phyloP scores from a whole-genome alignment of 306 rosid species.

The Potentilla sterilis region DNA sequence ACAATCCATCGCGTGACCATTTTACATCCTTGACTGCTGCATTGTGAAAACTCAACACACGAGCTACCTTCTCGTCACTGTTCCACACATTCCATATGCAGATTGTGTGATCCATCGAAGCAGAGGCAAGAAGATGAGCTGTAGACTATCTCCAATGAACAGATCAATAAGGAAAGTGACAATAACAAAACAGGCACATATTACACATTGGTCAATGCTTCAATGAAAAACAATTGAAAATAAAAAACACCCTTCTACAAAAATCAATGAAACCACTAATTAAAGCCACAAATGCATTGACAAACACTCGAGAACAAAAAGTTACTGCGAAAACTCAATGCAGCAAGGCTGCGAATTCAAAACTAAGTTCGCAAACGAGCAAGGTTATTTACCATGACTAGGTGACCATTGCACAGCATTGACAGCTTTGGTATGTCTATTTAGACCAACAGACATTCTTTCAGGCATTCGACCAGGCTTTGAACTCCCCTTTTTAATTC shows the following conservation, averaged over 20 bases:
- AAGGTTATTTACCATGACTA: constrained; percentile 49
- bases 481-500: constrained; percentile 40
- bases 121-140: constrained; percentile 99
- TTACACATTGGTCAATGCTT: constrained; percentile 12
- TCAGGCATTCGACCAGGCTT: constrained; percentile 36
- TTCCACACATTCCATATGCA: constrained; percentile 91
- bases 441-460: constrained; percentile 44
- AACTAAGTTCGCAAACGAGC: not conserved
- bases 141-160: constrained; percentile 65
- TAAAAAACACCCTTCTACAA: constrained; percentile 7
- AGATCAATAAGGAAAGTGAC: constrained; percentile 40
- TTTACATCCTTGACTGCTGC: constrained; percentile 80
- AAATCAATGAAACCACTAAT: not conserved
- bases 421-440: constrained; percentile 64
- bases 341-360: not conserved
- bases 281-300: not conserved
- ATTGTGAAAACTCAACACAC: constrained; percentile 52
- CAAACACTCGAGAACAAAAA: not conserved
- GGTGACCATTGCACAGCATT: constrained; percentile 82
- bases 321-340: not conserved
- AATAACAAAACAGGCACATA: constrained; percentile 21
- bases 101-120: constrained; percentile 77
- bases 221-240: not conserved
- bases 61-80: constrained; percentile 65
- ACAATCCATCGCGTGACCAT: constrained; percentile 67